A percentile compares a stretch with the other conserved stretches of the same genome.
These are phyloP conservation scores for Ascosphaera apis DNA, from an alignment of 2,329 filamentous ascomycete species.

Conservation along the genomic window DNA sequence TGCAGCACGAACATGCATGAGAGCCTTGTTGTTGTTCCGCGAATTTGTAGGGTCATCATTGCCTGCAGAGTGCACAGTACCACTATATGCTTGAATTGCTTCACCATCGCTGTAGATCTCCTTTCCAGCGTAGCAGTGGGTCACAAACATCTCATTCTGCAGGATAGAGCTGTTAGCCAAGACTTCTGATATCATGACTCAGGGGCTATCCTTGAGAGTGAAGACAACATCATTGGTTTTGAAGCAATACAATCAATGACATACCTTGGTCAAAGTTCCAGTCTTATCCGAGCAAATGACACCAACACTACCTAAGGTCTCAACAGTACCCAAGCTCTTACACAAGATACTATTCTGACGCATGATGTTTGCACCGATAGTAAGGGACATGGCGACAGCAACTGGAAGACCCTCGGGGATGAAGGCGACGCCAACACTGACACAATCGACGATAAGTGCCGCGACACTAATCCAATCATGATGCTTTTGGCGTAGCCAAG, in stretches of 20 bases:
- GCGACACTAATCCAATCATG: slow-evolving; percentile 51
- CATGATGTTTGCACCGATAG: slow-evolving; percentile 58
- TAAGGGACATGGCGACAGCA: slow-evolving; percentile 45
- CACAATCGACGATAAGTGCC: slow-evolving; percentile 48
- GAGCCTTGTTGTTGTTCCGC: too few relatives aligned
- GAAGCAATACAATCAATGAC: not conserved
- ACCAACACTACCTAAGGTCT: slow-evolving; percentile 49
- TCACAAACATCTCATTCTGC: slow-evolving; percentile 50
- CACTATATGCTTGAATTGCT: slow-evolving; percentile 21
- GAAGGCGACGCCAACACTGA: slow-evolving; percentile 50
- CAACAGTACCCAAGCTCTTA: slow-evolving; percentile 59
- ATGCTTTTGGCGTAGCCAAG: slow-evolving; percentile 43
- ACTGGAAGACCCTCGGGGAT: slow-evolving; percentile 54
- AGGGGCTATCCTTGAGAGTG: not conserved
- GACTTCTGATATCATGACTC: slow-evolving; percentile 2
- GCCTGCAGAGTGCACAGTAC: too few relatives aligned
- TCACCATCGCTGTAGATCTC: slow-evolving; percentile 28
- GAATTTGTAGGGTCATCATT: slow-evolving; percentile 7
- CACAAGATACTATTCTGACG: slow-evolving; percentile 52
- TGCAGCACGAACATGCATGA: slow-evolving; percentile 37
- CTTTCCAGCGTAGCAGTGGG: slow-evolving; percentile 39
- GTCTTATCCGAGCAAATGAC: slow-evolving; percentile 61
- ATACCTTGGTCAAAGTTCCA: slow-evolving; percentile 24
- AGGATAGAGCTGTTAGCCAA: too few relatives aligned
- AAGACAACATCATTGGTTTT: too few relatives aligned